A percentile compares a stretch with the other conserved stretches of the same genome.
Conservation (phyloP, 805 yeast genomes). For the Hanseniaspora jakobsenii region DNA sequence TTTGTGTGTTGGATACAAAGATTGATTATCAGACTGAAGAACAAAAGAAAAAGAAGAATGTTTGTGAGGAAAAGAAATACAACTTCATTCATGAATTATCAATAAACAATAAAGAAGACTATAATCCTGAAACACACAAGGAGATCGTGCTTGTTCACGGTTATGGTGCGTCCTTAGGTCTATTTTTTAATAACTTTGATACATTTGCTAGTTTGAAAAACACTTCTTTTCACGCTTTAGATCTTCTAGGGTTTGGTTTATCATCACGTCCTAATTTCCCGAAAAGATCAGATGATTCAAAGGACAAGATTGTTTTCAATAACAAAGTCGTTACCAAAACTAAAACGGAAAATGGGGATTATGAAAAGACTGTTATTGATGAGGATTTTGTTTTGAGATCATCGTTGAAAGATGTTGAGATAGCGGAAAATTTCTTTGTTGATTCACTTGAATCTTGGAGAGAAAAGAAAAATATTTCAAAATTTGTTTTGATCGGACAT, state of each 20-base stretch:
- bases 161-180: constrained; percentile 88
- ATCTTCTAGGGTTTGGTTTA: constrained; percentile 81
- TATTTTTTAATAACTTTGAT: constrained; percentile 65
- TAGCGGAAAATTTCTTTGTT: constrained; percentile 28
- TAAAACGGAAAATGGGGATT: constrained; percentile 54
- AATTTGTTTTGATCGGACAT: constrained; percentile 53
- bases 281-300: constrained; percentile 87
- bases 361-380: constrained; percentile 33
- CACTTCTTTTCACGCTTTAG: constrained; percentile 76
- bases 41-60: not conserved
- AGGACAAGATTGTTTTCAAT: constrained; percentile 49
- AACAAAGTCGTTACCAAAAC: constrained; percentile 45
- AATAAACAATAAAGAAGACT: constrained; percentile 36
- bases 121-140: constrained; percentile 5
- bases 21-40: constrained; percentile 27
- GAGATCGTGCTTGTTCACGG: constrained; percentile 55
- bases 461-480: constrained; percentile 32
- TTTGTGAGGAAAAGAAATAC: constrained; percentile 20
- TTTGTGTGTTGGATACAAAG: constrained; percentile 41
- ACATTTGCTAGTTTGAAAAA: constrained; percentile 32
- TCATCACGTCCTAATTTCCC: constrained; percentile 69
- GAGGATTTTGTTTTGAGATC: constrained; percentile 16
- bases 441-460: constrained; percentile 55
- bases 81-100: constrained; percentile 61
- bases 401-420: constrained; percentile 23